Base-by-base conservation (phyloP, 116 monocot species). In the Iris pallida region DNA sequence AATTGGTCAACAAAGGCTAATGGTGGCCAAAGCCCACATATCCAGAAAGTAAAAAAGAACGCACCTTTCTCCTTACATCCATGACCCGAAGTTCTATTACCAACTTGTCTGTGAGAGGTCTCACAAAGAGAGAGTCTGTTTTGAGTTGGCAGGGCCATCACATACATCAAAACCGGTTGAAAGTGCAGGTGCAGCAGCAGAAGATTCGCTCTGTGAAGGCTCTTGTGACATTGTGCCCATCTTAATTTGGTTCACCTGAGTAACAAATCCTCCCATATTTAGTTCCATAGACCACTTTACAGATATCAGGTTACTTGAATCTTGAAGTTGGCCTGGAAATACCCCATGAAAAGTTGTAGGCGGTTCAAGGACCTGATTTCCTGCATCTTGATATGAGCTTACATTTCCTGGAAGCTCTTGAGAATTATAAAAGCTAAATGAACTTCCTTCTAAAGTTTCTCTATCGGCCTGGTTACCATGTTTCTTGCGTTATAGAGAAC, bases 191-290 rank as follows among this genome's bases (percentile, higher is more conserved):
- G 73, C 70, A 68, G 80, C 87, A 77, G 82, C 70, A 14, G 82
- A 82, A 54, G 86, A 82, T 78, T 80, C 87, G 65, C 82, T 82
- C 57, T 80, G 83, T 6, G 87, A 87, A 64, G 77, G 87, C 49
- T 83, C 83, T 59, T 48, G 76, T 51, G 86, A 82, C 19, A 64
- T 12, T 55, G 61, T 11, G 16, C 66, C 68, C 64, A 72, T 7
- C 8, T 68, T 77, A 16, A 77, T 69, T 47, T 83, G 87, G 46
- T 78, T 80, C 76, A 55, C 51, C 64, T 64, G 79, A 69, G 64
- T 42, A 61, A 69, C 68, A 55, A 76, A 75, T 14, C 66, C 68
- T 47, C 78, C 75, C 16, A 74, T 64, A 63, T 71, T 77, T 72
- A 63, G 44, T 47, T 79, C 80, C 14, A 68, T 3, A 5, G 82